Evolutionary conservation across 495 filamentous ascomycete species (phyloP), one percentile per base, ranked within the genome.

Genomic region (Tetracladium setigerum): DNA sequence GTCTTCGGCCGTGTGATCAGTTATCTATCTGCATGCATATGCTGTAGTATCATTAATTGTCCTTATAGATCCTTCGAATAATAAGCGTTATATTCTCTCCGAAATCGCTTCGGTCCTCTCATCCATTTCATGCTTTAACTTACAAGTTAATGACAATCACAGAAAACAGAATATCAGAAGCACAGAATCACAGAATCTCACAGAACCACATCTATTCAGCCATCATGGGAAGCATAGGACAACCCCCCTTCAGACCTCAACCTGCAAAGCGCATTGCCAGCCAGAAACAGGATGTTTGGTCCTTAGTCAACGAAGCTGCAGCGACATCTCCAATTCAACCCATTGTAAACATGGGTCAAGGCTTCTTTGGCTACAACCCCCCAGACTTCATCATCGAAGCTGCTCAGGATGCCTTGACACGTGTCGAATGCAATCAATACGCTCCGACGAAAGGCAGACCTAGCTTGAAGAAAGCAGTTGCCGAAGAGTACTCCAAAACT

Each of bases 351-450:
- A 89, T 94, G 82, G 88, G 88, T 41, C 87, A 94, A 66, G 87
- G 87, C 14, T 92, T 90, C 72, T 94, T 89, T 66, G 90, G 91
- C 31, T 96, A 96, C 63, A 96, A 96, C 60, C 90, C 90, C 33
- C 90, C 90, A 2, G 63, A 80, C 12, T 96, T 95, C 62, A 87
- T 95, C 41, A 70, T 92, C 44, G 76, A 95, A 53, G 90, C 90
- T 15, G 91, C 91, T 35, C 94, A 90, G 64, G 70, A 79, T 18
- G 88, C 88, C 30, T 72, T 96, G 22, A 80, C 94, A 61, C 73
- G 78, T 12, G 90, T 96, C 7, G 90, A 95, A 39, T 95, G 90
- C 72, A 96, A 96, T 63, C 90, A 96, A 67, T 96, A 96, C 69
- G 86, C 88, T 9, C 90, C 91, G 5, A 95, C 90, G 1, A 89